These are phyloP conservation scores for Eucalyptus victrix DNA, from an alignment of 345 rosid species.

Conservation along the genomic window DNA sequence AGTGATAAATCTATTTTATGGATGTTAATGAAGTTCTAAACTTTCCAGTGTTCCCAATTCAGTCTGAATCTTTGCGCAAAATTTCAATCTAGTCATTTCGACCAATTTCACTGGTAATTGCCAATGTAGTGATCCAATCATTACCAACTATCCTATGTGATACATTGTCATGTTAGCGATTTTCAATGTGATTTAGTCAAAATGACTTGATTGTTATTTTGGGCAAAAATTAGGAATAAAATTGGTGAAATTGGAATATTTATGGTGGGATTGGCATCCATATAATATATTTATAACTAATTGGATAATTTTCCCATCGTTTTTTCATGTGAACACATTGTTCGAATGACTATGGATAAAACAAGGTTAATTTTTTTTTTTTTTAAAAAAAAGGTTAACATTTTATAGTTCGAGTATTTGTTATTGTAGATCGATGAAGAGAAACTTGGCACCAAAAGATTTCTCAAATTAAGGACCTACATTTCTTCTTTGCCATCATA, in stretches of 20 bases:
- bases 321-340: background rate
- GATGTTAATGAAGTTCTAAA: fast-evolving
- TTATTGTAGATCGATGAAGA: background rate
- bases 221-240: background rate
- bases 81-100: background rate
- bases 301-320: background rate
- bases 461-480: background rate
- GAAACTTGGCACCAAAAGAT: background rate
- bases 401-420: background rate
- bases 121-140: fast-evolving
- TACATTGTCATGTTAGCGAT: background rate
- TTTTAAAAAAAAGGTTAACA: no score
- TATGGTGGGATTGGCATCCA: fast-evolving
- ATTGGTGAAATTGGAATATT: background rate
- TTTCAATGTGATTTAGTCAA: background rate
- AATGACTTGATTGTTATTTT: background rate
- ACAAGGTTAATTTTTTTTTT: no score
- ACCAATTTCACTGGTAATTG: background rate
- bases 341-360: background rate
- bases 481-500: background rate
- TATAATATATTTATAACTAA: background rate
- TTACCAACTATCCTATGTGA: fast-evolving
- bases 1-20: background rate
- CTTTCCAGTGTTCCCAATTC: fast-evolving
- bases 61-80: background rate